Conservation (phyloP, 257 asterid species). For the Linderniella brevidens region DNA sequence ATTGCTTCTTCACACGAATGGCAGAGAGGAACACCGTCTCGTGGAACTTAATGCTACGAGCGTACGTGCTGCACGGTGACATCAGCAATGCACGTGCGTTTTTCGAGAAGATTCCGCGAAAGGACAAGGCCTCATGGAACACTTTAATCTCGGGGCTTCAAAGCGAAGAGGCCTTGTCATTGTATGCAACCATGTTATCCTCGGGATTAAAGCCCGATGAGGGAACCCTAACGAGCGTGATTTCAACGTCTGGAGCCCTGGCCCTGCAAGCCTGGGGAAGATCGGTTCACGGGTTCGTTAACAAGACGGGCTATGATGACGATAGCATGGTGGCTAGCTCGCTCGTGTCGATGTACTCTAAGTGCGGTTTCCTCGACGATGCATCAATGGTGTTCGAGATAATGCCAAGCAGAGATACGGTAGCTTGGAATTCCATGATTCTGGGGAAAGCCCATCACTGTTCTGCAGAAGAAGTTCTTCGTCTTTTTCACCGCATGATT, state of each 20-base stretch:
- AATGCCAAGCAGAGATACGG: constrained; percentile 23
- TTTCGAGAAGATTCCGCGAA: constrained; percentile 38
- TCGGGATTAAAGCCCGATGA: constrained; percentile 28
- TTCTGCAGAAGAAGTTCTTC: constrained; percentile 28
- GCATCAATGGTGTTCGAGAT: constrained; percentile 25
- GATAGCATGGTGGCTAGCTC: constrained; percentile 28
- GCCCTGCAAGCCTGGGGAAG: constrained; percentile 27
- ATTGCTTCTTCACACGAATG: constrained; percentile 30
- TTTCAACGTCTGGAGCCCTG: constrained; percentile 32
- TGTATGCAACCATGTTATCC: constrained; percentile 27
- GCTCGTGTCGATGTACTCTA: constrained; percentile 48
- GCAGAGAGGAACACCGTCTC: constrained; percentile 35
- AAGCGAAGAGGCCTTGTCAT: constrained; percentile 30
- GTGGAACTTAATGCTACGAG: constrained; percentile 49
- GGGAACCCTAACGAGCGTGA: constrained; percentile 28
- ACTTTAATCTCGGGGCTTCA: constrained; percentile 35
- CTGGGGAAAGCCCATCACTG: constrained; percentile 37
- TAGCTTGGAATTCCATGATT: constrained; percentile 59
- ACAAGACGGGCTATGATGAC: constrained; percentile 30
- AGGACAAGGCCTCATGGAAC: constrained; percentile 51
- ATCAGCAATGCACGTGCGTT: constrained; percentile 21
- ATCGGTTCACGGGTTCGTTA: constrained; percentile 24
- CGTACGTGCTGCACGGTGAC: constrained; percentile 34
- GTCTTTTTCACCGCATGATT: constrained; percentile 28
- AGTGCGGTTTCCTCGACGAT: constrained; percentile 38